Base-by-base conservation (phyloP, 768 basidiomycete genomes). In the Dioszegia hungarica region DNA sequence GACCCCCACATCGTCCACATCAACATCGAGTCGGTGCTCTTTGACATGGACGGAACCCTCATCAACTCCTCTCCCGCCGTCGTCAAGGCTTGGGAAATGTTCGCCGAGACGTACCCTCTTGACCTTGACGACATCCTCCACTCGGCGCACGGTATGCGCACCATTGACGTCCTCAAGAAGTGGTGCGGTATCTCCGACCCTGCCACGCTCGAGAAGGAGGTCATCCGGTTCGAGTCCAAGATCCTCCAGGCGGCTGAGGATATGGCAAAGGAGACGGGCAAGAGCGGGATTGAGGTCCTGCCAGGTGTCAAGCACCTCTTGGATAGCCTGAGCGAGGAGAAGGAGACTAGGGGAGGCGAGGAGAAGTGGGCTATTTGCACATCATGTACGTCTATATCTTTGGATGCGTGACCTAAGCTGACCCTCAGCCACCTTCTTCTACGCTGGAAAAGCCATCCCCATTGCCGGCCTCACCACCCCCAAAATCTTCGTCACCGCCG, bases 361-460 rank as follows among this genome's bases (percentile, higher is more conserved):
- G 85, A 87, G 19, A 79, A 80, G 46, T 93, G 89, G 88, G 89
- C 88, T 5, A 89, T 93, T 67, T 88, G 89, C 47, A 91, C 90
- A 10, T 88, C 86, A 40, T 85, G 89, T 85, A 67, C 64, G 76
- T 64, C 3, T 20, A 3, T 19, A 4, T 12, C 31, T 38, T 24
- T 20, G 19, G 12, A 2, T 28, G 36, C 31, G 6, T 12, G 49
- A 5, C 24, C 34, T 10, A 5, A 8, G 49, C 49, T 51, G 25
- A 31, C 29, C 37, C 17, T 2, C 34, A 89, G 89, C 90, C 0
- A 89, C 90, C 25, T 83, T 81, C 68, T 83, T 83, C 60, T 91
- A 86, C 70, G 83, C 89, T 17, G 79, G 81, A n/a, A 80, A 82
- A 43, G 89, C 88, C 31, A 81, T 92, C 51, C 74, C 81, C 41